Conservation (phyloP, 371 early-diverging fungal species). For the Rhizopus arrhizus region DNA sequence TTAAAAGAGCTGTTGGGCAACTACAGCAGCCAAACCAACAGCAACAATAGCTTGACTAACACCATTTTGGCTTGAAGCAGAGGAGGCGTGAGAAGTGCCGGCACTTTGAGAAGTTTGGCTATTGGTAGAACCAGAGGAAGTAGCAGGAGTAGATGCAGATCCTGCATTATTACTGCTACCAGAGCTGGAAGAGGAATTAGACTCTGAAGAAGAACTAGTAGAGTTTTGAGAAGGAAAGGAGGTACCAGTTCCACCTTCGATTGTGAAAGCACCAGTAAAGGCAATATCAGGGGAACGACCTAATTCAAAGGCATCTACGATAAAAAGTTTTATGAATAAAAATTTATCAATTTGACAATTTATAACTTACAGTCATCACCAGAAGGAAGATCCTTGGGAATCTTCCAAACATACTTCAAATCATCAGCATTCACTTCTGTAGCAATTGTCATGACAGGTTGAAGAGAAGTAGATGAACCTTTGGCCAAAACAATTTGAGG, state of each 20-base stretch:
- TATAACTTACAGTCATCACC: constrained; percentile 38
- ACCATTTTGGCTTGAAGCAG: constrained; percentile 7
- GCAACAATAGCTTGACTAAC: constrained; percentile 13
- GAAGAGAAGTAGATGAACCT: constrained; percentile 37
- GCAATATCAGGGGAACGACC: constrained; percentile 55
- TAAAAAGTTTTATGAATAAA: background rate
- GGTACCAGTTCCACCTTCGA: constrained; percentile 40
- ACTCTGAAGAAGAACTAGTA: constrained; percentile 8
- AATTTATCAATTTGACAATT: background rate
- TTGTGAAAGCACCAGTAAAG: constrained; percentile 52
- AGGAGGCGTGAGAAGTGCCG: constrained; percentile 12
- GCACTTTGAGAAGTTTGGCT: constrained; percentile 10
- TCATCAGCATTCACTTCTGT: constrained; percentile 32
- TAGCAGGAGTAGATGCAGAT: constrained; percentile 2
- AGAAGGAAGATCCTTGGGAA: constrained; percentile 32
- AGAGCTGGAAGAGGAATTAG: background rate
- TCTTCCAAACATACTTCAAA: constrained; percentile 34
- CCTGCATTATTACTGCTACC: constrained; percentile 9
- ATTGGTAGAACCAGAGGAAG: constrained; percentile 23
- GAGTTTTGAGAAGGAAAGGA: constrained; percentile 11
- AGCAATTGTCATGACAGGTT: constrained; percentile 33
- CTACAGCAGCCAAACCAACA: constrained; percentile 23
- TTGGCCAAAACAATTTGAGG: constrained; percentile 38
- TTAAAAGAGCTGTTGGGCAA: constrained; percentile 27
- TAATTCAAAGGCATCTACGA: constrained; percentile 50